phyloP scores from a whole-genome alignment of 768 basidiomycete genomes.

The Hypholoma fasciculare region DNA sequence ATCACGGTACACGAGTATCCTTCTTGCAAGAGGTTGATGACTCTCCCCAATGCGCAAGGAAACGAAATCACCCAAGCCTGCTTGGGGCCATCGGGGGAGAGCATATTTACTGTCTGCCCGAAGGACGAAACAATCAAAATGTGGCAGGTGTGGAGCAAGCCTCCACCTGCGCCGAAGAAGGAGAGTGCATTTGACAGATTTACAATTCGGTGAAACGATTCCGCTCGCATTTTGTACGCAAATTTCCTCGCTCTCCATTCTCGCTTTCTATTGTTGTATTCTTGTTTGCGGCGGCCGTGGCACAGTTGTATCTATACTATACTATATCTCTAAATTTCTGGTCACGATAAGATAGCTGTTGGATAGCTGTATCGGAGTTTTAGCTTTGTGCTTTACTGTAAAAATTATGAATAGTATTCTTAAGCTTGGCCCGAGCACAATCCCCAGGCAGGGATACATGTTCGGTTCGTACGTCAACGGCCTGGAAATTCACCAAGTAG shows the following conservation, averaged over 20 bases:
- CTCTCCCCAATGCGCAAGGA: constrained; percentile 56
- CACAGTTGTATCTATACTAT: too few relatives aligned
- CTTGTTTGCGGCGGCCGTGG: background rate
- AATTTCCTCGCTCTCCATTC: background rate
- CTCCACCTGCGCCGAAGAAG: constrained; percentile 28
- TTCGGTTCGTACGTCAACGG: too few relatives aligned
- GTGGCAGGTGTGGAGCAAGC: constrained; percentile 66
- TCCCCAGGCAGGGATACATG: too few relatives aligned
- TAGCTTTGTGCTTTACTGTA: too few relatives aligned
- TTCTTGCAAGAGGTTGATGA: constrained; percentile 45
- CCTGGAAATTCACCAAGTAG: too few relatives aligned
- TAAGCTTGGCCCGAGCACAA: too few relatives aligned
- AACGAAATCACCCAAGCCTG: constrained; percentile 60
- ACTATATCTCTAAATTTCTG: too few relatives aligned
- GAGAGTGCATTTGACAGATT: constrained; percentile 48
- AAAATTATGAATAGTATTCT: too few relatives aligned
- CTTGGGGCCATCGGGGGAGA: constrained; percentile 61
- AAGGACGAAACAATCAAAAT: constrained; percentile 70
- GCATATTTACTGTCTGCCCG: constrained; percentile 63
- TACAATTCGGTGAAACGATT: constrained; percentile 37
- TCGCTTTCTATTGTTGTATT: background rate
- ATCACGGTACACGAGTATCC: constrained; percentile 81
- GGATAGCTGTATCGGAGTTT: too few relatives aligned
- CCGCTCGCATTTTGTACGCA: background rate
- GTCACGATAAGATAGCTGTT: too few relatives aligned